Evolutionary conservation across 352 stramenopile genomes (phyloP).

Genomic region (Phytophthora multivora): DNA sequence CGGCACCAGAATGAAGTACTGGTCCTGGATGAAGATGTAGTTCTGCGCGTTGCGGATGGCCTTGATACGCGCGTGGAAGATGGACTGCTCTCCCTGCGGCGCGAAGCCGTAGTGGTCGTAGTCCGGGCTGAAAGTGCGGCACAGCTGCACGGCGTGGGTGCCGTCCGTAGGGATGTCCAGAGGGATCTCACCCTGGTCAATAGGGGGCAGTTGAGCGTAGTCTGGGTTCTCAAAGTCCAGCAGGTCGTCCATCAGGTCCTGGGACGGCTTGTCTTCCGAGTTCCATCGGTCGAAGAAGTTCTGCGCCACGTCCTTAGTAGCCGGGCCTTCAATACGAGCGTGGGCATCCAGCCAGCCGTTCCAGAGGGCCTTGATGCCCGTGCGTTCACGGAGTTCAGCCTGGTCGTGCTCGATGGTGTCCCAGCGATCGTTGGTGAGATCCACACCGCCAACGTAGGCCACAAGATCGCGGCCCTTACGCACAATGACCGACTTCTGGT

Average conservation of each 20-base stretch:
- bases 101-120: conserved; percentile 48
- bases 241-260: conserved; percentile 50
- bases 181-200: conserved; percentile 16
- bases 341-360: conserved; percentile 71
- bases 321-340: conserved; percentile 48
- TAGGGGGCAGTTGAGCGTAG: conserved; percentile 19
- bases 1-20: conserved; percentile 76
- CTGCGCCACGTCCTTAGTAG: conserved; percentile 57
- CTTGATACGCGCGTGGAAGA: conserved; percentile 59
- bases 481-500: conserved; percentile 73
- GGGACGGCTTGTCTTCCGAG: conserved; percentile 31
- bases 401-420: conserved; percentile 67
- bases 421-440: conserved; percentile 64
- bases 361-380: conserved; percentile 41
- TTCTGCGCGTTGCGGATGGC: conserved; percentile 61
- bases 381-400: conserved; percentile 38
- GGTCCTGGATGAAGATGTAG: conserved; percentile 72
- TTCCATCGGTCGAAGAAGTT: conserved; percentile 79
- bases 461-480: conserved; percentile 42
- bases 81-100: conserved; percentile 55
- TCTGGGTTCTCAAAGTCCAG: conserved; percentile 58
- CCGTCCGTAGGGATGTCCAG: conserved; percentile 20
- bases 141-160: conserved; percentile 46
- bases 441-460: conserved; percentile 59
- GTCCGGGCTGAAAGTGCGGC: conserved; percentile 61